Base-by-base conservation (phyloP, 2,329 filamentous ascomycete species). In the Macrophomina pseudophaseolina region DNA sequence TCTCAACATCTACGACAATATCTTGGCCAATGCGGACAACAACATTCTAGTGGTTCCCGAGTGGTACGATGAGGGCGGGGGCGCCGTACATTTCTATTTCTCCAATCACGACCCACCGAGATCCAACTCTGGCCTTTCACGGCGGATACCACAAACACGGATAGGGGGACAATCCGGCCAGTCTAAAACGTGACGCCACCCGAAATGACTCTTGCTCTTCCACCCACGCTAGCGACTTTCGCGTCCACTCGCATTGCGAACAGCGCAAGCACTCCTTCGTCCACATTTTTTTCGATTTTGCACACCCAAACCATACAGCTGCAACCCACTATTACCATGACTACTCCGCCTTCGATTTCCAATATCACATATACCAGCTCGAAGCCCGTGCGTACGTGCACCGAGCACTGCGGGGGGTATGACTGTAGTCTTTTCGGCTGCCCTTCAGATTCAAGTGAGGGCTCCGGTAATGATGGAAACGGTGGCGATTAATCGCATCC, bases 71-170 rank as follows among this genome's bases (percentile, higher is more conserved):
- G 12, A 35, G n/a, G 4, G 35, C 51, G 3, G 35, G 35, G 11
- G 1, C 11, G 2, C 66, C 66, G 2, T 64, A 33, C 16, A 8
- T 66, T 32, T 33, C 38, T 7, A 44, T 69, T 49, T 54, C 66
- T 1, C 66, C 68, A 0, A 33, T 69, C 38, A 66, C 63, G 12
- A 69, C 68, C 68, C 2, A 49, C 54, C 49, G 38, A 54, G 32
- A 59, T 69, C 40, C 56, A 64, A 8, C 66, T 69, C 62, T 68
- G 66, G 66, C 62, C 68, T 3, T 30, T 69, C 6, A 63, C 42
- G 9, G 53, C 65, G 2, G 53, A 64, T 18, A 30, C 38, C 11
- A 42, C 56, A 5, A 54, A 69, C 23, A 30, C 48, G 18, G n/a
- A n/a, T 9, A 52, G 16, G n/a, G 30, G 16, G 5, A 63, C 64